Percentiles rank a stretch among this genome's conserved stretches.
Evolutionary conservation across 164 flowering plant species (phyloP).

Genomic region (Stephania cephalantha): DNA sequence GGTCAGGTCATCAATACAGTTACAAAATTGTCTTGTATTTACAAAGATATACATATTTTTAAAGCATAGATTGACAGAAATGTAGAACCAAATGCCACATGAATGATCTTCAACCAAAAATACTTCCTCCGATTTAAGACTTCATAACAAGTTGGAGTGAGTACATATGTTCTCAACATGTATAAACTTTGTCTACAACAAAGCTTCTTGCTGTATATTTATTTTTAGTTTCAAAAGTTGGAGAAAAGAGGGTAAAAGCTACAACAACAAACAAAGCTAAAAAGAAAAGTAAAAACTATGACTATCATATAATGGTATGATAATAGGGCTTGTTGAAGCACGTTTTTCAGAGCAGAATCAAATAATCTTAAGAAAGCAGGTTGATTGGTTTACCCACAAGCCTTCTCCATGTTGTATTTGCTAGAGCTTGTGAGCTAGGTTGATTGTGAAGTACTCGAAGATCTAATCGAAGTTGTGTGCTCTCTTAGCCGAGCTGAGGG

Average conservation of each 20-base stretch:
- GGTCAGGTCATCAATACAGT: too few species aligned
- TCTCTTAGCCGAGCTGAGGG: conserved; percentile 72
- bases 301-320: background rate
- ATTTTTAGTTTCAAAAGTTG: background rate
- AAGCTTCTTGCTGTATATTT: background rate
- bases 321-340: background rate
- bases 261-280: background rate
- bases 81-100: too few species aligned
- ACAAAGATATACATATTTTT: too few species aligned
- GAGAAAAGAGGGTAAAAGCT: background rate
- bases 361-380: background rate
- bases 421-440: background rate
- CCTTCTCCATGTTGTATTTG: background rate
- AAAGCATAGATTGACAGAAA: too few species aligned
- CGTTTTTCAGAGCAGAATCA: background rate
- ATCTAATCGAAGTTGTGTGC: conserved; percentile 43
- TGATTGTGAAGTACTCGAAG: background rate
- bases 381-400: background rate
- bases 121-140: background rate
- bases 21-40: too few species aligned
- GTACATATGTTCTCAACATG: background rate
- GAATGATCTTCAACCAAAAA: too few species aligned
- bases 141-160: background rate
- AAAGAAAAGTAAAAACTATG: background rate
- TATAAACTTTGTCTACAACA: background rate